These are phyloP conservation scores for Afroboletus lepidellus DNA, from an alignment of 1,284 basidiomycete species.

Conservation along the genomic window DNA sequence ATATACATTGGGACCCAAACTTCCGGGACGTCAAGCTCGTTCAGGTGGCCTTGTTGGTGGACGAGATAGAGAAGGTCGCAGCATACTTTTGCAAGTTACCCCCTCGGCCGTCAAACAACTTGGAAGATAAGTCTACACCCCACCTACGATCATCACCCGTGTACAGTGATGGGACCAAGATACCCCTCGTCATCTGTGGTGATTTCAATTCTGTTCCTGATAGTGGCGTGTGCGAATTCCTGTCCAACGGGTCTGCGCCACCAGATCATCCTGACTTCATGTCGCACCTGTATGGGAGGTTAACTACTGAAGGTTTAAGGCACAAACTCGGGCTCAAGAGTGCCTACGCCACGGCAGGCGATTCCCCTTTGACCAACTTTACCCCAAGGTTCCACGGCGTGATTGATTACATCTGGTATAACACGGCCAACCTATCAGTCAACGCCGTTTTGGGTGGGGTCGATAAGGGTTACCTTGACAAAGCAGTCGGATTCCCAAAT, in stretches of 20 bases:
- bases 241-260: slow-evolving; percentile 71
- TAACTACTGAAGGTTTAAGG: slow-evolving; percentile 86
- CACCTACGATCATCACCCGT: slow-evolving; percentile 54
- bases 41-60: slow-evolving; percentile 88
- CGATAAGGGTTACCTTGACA: slow-evolving; percentile 83
- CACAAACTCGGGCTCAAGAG: slow-evolving; percentile 84
- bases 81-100: slow-evolving; percentile 85
- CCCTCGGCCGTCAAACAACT: slow-evolving; percentile 49
- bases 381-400: slow-evolving; percentile 83
- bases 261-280: slow-evolving; percentile 91
- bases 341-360: slow-evolving; percentile 70
- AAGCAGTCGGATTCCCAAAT: slow-evolving; percentile 96
- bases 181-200: slow-evolving; percentile 89
- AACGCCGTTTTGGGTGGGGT: slow-evolving; percentile 89
- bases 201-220: slow-evolving; percentile 92
- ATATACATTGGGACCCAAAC: slow-evolving; percentile 92
- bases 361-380: slow-evolving; percentile 86
- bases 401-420: slow-evolving; percentile 96
- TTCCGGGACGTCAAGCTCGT: slow-evolving; percentile 98
- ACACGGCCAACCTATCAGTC: slow-evolving; percentile 74
- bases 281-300: slow-evolving; percentile 87
- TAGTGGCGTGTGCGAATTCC: slow-evolving; percentile 92
- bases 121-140: slow-evolving; percentile 36
- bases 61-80: slow-evolving; percentile 90
- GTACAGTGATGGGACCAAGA: slow-evolving; percentile 83